Evolutionary conservation across 352 stramenopile species (phyloP), one percentile per base, ranked within the genome.

Genomic region (Globisporangium yorkense): DNA sequence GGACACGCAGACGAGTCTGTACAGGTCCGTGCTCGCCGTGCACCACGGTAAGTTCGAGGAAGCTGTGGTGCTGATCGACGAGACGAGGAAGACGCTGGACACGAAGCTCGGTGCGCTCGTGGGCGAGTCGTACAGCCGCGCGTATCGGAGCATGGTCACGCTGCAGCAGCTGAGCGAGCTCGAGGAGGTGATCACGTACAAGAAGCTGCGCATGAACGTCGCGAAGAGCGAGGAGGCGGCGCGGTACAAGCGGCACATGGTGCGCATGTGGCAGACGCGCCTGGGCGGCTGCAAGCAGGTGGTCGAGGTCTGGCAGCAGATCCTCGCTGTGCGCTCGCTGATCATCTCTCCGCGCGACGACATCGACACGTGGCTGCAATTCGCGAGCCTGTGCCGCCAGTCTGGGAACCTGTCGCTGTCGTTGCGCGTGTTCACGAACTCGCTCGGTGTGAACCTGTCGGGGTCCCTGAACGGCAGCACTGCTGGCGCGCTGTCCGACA

Each of bases 101-200:
- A 94, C 86, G 43, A 90, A 95, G 33, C 97, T 99, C 20, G 96
- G 92, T 3, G 94, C 97, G 29, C 86, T 99, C 18, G 93, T 99
- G 37, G 88, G 79, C 37, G 96, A 99, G 72, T 98, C 86, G 6
- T 99, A 99, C 72, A 97, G 88, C 46, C 87, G 97, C 20, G 96
- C 96, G 4, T 99, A 99, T 66, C 82, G 81, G 39, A 96, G 92
- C 59, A 97, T 99, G 75, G 93, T 99, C 8, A 98, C 89, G 48
- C 77, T 98, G 55, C 96, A 99, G 79, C 92, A 97, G 56, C 75
- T 99, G 12, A 91, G 92, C 41, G 97, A 99, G 66, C 71, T 99
- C 63, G 96, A 99, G 68, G 97, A 99, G 72, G 96, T 99, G n/a
- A 94, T 98, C 48, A 86, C 82, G 48, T 97, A 97, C 61, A 92